Evolutionary conservation across 2,329 filamentous ascomycete genomes (phyloP).

Genomic region (Diaporthe sp.): DNA sequence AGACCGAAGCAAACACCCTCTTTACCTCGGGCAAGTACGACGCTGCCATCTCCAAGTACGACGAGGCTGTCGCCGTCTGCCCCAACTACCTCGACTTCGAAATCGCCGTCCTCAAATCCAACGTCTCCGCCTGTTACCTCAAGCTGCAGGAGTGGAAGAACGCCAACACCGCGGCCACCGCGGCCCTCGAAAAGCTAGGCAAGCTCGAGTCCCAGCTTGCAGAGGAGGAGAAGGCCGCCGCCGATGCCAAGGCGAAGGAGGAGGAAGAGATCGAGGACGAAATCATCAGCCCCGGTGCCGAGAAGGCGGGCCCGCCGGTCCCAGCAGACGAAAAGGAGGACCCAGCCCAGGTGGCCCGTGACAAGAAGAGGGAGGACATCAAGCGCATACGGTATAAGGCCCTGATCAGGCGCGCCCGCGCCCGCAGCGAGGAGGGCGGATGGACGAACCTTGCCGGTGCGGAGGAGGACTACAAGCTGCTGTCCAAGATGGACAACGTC

Average conservation of each 20-base stretch:
- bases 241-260: conserved; percentile 61
- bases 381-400: conserved; percentile 85
- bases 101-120: conserved; percentile 87
- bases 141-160: conserved; percentile 90
- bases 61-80: conserved; percentile 82
- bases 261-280: conserved; percentile 67
- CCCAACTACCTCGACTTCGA: conserved; percentile 91
- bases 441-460: conserved; percentile 87
- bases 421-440: conserved; percentile 77
- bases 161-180: conserved; percentile 80
- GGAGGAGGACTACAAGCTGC: conserved; percentile 81
- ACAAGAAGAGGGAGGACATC: conserved; percentile 72
- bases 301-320: conserved; percentile 60
- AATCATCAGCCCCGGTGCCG: conserved; percentile 72
- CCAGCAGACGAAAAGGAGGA: conserved; percentile 46
- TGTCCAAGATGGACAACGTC: conserved; percentile 73
- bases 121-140: conserved; percentile 90
- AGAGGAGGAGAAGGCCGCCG: conserved; percentile 58
- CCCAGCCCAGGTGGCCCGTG: conserved; percentile 48
- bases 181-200: conserved; percentile 80
- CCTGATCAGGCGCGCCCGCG: conserved; percentile 83
- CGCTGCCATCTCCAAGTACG: conserved; percentile 86
- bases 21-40: conserved; percentile 81
- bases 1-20: conserved; percentile 82
- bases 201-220: conserved; percentile 61